Conservation (phyloP, 2,329 filamentous ascomycete species). For the Verticillium dahliae region DNA sequence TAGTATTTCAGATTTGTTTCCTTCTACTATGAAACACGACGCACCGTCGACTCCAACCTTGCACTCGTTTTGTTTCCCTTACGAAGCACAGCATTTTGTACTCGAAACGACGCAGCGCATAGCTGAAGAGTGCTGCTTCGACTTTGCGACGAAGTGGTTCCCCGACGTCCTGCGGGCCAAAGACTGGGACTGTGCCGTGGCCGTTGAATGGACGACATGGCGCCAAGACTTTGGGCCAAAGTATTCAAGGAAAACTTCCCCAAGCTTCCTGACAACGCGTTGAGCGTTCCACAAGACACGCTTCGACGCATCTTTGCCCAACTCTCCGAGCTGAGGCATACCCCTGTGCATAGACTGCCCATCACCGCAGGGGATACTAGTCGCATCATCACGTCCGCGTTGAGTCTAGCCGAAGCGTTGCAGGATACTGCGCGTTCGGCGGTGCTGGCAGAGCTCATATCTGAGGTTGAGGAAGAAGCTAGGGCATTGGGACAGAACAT, state of each 20-base stretch:
- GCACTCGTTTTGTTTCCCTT: conserved; percentile 25
- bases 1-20: too few relatives aligned
- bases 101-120: conserved; percentile 25
- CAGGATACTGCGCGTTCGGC: conserved; percentile 18
- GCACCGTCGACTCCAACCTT: conserved; percentile 13
- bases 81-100: conserved; percentile 26
- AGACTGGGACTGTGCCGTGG: conserved; percentile 24
- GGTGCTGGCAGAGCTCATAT: conserved; percentile 19
- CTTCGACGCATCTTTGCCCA: conserved; percentile 16
- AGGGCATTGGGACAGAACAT: conserved; percentile 25
- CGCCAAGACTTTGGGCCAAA: conserved; percentile 2
- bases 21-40: too few relatives aligned
- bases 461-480: conserved; percentile 20
- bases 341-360: conserved; percentile 23
- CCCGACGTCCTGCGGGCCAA: conserved; percentile 19
- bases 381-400: conserved; percentile 19
- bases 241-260: conserved; percentile 14
- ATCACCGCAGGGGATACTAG: conserved; percentile 18
- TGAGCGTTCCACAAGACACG: conserved; percentile 3
- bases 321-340: conserved; percentile 20
- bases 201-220: conserved; percentile 29
- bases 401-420: conserved; percentile 19
- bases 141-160: conserved; percentile 25
- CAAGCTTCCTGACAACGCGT: conserved; percentile 16
- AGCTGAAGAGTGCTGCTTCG: conserved; percentile 31